A percentile compares a stretch with the other conserved stretches of the same genome.
phyloP scores from a whole-genome alignment of 169 alveolate genomes.

The Fabrea salina region DNA sequence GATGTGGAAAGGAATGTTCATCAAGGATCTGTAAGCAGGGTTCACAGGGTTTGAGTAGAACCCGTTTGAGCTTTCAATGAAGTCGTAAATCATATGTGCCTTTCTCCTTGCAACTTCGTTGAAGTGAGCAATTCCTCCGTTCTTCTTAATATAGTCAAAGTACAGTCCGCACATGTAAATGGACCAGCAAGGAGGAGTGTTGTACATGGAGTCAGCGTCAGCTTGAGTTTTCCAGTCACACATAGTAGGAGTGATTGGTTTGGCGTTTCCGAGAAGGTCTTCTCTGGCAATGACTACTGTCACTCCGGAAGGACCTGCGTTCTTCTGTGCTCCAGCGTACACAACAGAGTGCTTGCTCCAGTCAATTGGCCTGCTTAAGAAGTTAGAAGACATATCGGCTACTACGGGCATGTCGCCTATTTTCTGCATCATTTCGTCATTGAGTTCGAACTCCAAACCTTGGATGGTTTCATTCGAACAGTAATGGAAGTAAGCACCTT shows the following conservation, averaged over 20 bases:
- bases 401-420: conserved; percentile 39
- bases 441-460: conserved; percentile 61
- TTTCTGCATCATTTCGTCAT: conserved; percentile 43
- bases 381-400: conserved; percentile 63
- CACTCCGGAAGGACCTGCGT: conserved; percentile 67
- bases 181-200: conserved; percentile 64
- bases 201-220: conserved; percentile 44
- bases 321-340: conserved; percentile 67
- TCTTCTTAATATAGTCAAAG: conserved; percentile 44
- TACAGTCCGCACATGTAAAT: conserved; percentile 55
- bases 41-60: conserved; percentile 53
- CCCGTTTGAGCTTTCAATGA: conserved; percentile 52
- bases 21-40: conserved; percentile 44
- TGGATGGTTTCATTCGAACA: conserved; percentile 78
- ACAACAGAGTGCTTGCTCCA: conserved; percentile 54
- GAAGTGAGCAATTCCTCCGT: conserved; percentile 48
- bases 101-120: conserved; percentile 32
- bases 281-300: conserved; percentile 48
- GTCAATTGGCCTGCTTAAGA: conserved; percentile 59
- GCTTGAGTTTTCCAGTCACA: conserved; percentile 35
- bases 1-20: conserved; percentile 54
- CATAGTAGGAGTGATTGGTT: conserved; percentile 37
- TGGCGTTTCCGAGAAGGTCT: conserved; percentile 45
- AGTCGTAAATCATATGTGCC: conserved; percentile 40
- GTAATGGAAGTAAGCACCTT: conserved; percentile 69